A percentile compares a stretch with the other conserved stretches of the same genome.
Conservation (phyloP, 108 stramenopile species). For the Skeletonema marinoi region DNA sequence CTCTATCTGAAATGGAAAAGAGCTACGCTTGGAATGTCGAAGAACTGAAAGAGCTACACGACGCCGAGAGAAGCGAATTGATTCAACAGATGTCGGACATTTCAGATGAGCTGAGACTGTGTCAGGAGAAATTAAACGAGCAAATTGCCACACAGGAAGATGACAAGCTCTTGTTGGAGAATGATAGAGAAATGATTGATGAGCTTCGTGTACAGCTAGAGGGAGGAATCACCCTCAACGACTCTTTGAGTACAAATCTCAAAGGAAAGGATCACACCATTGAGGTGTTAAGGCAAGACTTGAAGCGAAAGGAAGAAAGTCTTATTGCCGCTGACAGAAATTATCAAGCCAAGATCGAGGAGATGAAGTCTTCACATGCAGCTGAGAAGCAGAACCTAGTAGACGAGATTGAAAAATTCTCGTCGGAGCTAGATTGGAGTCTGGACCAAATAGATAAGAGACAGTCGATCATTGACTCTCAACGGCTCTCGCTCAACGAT, state of each 20-base stretch:
- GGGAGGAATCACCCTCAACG: constrained; percentile 5
- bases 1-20: constrained; percentile 7
- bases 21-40: background rate
- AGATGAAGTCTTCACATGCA: background rate
- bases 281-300: background rate
- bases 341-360: background rate
- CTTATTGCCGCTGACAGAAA: background rate
- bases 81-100: background rate
- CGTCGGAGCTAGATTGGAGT: background rate
- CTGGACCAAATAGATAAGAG: constrained; percentile 1
- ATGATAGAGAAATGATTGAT: background rate
- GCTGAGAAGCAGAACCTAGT: background rate
- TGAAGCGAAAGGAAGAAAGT: background rate
- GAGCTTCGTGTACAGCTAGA: constrained; percentile 14
- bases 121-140: constrained; percentile 3
- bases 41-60: constrained; percentile 1
- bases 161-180: background rate
- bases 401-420: background rate
- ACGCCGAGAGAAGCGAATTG: constrained; percentile 7
- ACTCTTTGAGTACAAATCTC: constrained; percentile 5
- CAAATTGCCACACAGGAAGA: background rate
- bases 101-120: constrained; percentile 5
- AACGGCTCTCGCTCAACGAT: background rate
- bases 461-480: background rate
- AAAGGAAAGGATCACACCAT: constrained; percentile 8